These are phyloP conservation scores for Gryganskiella cystojenkinii DNA, from an alignment of 192 early-diverging fungal species.

Conservation along the genomic window DNA sequence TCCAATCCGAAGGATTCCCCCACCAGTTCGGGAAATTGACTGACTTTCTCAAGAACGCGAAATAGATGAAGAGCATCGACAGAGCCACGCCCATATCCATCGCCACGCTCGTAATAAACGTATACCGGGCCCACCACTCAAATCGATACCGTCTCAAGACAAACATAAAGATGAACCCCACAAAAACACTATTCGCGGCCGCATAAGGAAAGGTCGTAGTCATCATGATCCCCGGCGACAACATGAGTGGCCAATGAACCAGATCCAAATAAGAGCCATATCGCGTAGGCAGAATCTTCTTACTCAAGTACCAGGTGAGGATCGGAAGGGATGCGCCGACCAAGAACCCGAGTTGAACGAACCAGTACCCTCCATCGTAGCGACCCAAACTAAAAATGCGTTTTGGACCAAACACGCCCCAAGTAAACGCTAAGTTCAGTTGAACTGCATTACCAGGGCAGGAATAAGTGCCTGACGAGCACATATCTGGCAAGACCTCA, in stretches of 20 bases:
- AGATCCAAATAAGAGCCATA: conserved; percentile 43
- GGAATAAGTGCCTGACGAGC: conserved; percentile 72
- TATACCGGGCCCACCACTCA: conserved; percentile 72
- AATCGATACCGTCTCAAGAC: conserved; percentile 58
- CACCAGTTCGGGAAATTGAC: conserved; percentile 36
- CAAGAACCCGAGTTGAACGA: conserved; percentile 57
- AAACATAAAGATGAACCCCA: conserved; percentile 66
- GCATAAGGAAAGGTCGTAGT: conserved; percentile 60
- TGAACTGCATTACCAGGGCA: no score
- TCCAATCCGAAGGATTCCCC: conserved; percentile 33
- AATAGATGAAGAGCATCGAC: conserved; percentile 55
- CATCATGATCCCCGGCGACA: conserved; percentile 60
- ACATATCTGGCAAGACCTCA: conserved; percentile 53
- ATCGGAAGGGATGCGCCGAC: conserved; percentile 66
- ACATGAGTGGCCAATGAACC: conserved; percentile 67
- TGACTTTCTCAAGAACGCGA: conserved; percentile 23
- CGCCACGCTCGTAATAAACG: conserved; percentile 72
- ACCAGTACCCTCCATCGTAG: conserved; percentile 60
- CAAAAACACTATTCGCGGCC: conserved; percentile 55
- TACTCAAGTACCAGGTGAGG: conserved; percentile 62
- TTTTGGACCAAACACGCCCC: conserved; percentile 78
- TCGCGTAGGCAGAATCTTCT: conserved; percentile 57
- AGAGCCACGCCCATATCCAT: conserved; percentile 69
- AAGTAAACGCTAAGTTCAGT: no score
- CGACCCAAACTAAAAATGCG: conserved; percentile 45